Evolutionary conservation across 106 monocot genomes (phyloP), one percentile per base, ranked within the genome.

Genomic region (Dioscorea alata): DNA sequence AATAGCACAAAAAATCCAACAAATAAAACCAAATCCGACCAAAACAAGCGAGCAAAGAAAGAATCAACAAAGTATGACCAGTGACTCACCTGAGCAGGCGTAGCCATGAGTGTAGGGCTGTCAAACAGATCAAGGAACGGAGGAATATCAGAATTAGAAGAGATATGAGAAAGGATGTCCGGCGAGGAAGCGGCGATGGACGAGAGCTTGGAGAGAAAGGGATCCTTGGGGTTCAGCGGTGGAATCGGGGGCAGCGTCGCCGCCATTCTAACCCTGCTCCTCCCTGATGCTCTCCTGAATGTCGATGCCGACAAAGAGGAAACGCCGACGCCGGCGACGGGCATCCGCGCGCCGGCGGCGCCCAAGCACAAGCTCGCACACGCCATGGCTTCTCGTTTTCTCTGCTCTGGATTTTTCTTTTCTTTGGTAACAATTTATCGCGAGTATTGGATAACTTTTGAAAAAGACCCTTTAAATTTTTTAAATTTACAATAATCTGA

Each of bases 71-170:
- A 49, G 9, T 6, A 66, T 7, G 21, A 12, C 49, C 49, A 14
- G 31, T 7, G 6, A 49, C 49, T 67, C 23, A 93, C 89, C 89
- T 93, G 93, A 2, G 84, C 93, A 49, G 93, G 89, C 31, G 83
- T 74, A 12, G 93, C 93, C 93, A 93, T 93, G 69, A 96, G 88
- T 61, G 78, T 92, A 35, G 96, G 86, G 74, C 65, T 82, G 6
- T 86, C 86, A 58, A 92, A 86, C 50, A 96, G 75, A 49, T 96
- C 86, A 21, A 92, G 84, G 48, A 72, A 84, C 13, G 92, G 92
- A 13, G 83, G 86, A 50, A 59, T n/a, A 61, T 89, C 89, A 6
- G 68, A 49, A 17, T 78, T 68, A 12, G 62, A 31, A 2, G 70
- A 68, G n/a, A 70, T 56, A 18, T 69, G 31, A 12, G 71, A 35